Evolutionary conservation across 306 rosid species (phyloP).

Genomic region (Styphnolobium japonicum): DNA sequence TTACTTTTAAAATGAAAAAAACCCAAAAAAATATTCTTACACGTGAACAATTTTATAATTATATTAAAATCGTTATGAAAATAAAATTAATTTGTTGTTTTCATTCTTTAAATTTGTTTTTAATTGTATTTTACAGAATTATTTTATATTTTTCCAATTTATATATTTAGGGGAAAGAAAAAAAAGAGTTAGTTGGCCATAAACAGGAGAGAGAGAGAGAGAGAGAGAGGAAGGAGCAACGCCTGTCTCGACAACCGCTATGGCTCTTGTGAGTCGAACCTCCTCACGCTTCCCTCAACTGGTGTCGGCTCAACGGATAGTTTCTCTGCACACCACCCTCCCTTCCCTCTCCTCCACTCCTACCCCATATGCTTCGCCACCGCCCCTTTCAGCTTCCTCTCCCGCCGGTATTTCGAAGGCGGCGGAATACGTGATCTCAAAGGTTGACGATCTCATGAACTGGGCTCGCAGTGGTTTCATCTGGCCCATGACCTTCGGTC

Average conservation of each 20-base stretch:
- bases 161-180: background rate
- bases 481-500: slow-evolving; percentile 97
- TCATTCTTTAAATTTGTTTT: no score
- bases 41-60: no score
- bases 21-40: no score
- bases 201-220: background rate
- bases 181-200: background rate
- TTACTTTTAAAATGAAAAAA: no score
- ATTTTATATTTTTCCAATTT: no score
- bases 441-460: slow-evolving; percentile 76
- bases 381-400: slow-evolving; percentile 45
- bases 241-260: slow-evolving; percentile 16
- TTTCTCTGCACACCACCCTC: slow-evolving; percentile 48
- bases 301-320: slow-evolving; percentile 52
- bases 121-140: no score
- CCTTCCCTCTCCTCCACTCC: slow-evolving; percentile 47
- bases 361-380: slow-evolving; percentile 43
- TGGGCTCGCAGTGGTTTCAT: slow-evolving; percentile 79
- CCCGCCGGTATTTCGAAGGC: slow-evolving; percentile 67
- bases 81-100: no score
- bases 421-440: slow-evolving; percentile 71
- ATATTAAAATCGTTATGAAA: no score
- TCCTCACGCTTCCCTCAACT: slow-evolving; percentile 47
- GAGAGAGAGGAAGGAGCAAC: background rate
- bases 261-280: slow-evolving; percentile 60